These are phyloP conservation scores for Dryadomyces sulphureus DNA, from an alignment of 2,329 filamentous ascomycete species.

Conservation along the genomic window DNA sequence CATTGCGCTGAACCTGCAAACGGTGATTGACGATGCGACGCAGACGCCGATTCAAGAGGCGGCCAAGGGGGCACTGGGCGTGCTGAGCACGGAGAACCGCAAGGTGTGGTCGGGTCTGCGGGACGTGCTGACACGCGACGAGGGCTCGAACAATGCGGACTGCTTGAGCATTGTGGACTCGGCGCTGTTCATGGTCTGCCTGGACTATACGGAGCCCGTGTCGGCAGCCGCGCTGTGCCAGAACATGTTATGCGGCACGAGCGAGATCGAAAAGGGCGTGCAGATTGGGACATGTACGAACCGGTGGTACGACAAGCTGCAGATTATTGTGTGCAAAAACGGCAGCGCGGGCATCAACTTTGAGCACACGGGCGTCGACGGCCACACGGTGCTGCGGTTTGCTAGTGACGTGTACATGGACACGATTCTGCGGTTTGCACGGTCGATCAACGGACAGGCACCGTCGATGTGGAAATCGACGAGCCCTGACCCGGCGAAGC, in stretches of 20 bases:
- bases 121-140: conserved; percentile 73
- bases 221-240: conserved; percentile 78
- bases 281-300: conserved; percentile 98
- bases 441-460: conserved; percentile 86
- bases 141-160: conserved; percentile 86
- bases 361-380: conserved; percentile 94
- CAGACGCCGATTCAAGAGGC: conserved; percentile 85
- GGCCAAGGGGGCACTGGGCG: conserved; percentile 85
- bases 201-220: conserved; percentile 80
- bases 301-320: conserved; percentile 96
- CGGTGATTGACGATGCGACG: conserved; percentile 79
- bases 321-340: conserved; percentile 98
- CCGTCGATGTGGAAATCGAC: conserved; percentile 82
- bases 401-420: conserved; percentile 95
- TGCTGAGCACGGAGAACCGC: conserved; percentile 89
- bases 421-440: conserved; percentile 88
- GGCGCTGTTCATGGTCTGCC: conserved; percentile 78
- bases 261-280: conserved; percentile 78
- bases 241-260: conserved; percentile 97
- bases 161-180: conserved; percentile 93
- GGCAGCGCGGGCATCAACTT: conserved; percentile 98
- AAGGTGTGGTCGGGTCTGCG: conserved; percentile 90
- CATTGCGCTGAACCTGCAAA: conserved; percentile 77
- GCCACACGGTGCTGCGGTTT: conserved; percentile 90
- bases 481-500: conserved; percentile 83